Percentiles rank a stretch among this genome's conserved stretches.
Evolutionary conservation across 192 early-diverging fungal genomes (phyloP).

Genomic region (Coemansia furcata): DNA sequence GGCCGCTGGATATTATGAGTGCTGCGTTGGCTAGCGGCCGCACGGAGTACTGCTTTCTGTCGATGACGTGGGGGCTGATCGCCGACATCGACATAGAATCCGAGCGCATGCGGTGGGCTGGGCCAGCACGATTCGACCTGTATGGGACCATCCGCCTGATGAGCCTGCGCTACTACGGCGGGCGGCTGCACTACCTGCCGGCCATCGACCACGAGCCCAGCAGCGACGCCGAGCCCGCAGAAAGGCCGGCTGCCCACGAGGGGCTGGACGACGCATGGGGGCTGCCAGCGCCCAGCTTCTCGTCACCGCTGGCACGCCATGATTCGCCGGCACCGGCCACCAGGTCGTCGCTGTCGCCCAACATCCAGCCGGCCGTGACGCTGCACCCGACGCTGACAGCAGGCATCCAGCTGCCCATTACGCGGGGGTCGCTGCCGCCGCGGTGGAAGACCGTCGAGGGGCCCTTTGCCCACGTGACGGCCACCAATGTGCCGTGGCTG

Average conservation of each 20-base stretch:
- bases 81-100: conserved; percentile 64
- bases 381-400: conserved; percentile 48
- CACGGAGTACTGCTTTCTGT: conserved; percentile 55
- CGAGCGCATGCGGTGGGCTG: conserved; percentile 57
- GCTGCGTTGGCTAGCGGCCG: conserved; percentile 41
- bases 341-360: conserved; percentile 7
- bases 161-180: conserved; percentile 60
- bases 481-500: conserved; percentile 65
- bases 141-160: conserved; percentile 56
- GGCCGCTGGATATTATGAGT: conserved; percentile 59
- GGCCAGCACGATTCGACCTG: conserved; percentile 43
- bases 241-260: conserved; percentile 26
- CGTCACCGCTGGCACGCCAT: conserved; percentile 43
- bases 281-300: conserved; percentile 43
- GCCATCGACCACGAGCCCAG: conserved; percentile 17
- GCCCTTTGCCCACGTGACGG: conserved; percentile 54
- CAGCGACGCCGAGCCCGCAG: background rate
- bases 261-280: conserved; percentile 45
- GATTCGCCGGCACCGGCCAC: conserved; percentile 21
- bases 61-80: conserved; percentile 59
- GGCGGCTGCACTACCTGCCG: conserved; percentile 58
- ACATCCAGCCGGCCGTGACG: conserved; percentile 40
- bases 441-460: conserved; percentile 56
- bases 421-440: conserved; percentile 34
- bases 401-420: conserved; percentile 39